Percentiles rank a stretch among this genome's conserved stretches.
Conservation (phyloP, 352 stramenopile species). For the Pythium biforme region DNA sequence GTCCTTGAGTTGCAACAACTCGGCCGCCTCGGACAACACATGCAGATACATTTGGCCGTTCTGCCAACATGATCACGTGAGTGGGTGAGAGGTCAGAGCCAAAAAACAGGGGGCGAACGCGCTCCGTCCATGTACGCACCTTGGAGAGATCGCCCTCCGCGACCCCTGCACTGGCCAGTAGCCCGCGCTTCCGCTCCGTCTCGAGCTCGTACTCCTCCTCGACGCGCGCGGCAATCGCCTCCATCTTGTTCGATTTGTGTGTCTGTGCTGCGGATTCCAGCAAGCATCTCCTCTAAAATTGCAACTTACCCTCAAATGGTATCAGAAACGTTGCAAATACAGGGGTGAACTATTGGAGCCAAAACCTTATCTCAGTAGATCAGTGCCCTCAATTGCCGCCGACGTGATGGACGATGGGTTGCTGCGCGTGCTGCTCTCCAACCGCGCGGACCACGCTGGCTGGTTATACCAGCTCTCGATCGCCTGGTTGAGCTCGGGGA, state of each 20-base stretch:
- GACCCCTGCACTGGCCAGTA: constrained; percentile 34
- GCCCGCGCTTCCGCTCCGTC: constrained; percentile 30
- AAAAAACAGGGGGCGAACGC: not conserved
- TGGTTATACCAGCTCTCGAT: constrained; percentile 40
- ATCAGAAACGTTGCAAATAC: constrained; percentile 23
- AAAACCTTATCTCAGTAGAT: constrained; percentile 27
- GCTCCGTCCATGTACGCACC: constrained; percentile 14
- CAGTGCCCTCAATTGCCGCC: not conserved
- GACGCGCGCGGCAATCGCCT: constrained; percentile 26
- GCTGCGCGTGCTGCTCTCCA: not conserved
- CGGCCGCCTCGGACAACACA: constrained; percentile 43
- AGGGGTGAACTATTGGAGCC: not conserved
- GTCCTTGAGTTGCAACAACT: constrained; percentile 40
- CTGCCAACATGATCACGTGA: no score
- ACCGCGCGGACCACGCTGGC: constrained; percentile 26
- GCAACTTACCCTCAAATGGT: no score
- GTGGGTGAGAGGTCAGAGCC: not conserved
- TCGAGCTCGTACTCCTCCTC: constrained; percentile 36
- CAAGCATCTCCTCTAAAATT: not conserved
- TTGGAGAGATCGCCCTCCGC: constrained; percentile 47
- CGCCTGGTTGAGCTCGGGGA: constrained; percentile 28
- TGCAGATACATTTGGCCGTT: constrained; percentile 49
- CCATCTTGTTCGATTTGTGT: constrained; percentile 15
- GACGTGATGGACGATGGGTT: not conserved
- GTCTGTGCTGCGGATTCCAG: constrained; percentile 12